These are phyloP conservation scores for Passalora sequoiae DNA, from an alignment of 2,329 filamentous ascomycete species.

Conservation along the genomic window DNA sequence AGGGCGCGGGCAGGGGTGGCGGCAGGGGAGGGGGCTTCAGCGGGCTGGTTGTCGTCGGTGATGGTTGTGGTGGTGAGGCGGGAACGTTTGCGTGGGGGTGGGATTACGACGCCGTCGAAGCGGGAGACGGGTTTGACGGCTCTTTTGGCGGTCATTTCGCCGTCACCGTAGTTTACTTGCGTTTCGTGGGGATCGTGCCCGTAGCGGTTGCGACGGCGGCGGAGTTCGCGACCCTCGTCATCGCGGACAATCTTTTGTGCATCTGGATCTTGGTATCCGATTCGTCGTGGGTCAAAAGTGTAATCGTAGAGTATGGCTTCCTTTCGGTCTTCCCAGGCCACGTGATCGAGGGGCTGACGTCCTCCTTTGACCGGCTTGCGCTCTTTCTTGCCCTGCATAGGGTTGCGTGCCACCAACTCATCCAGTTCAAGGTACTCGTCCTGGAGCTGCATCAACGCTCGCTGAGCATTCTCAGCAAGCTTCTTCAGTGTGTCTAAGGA, in stretches of 20 bases:
- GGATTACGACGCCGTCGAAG: constrained; percentile 27
- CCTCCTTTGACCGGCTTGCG: constrained; percentile 50
- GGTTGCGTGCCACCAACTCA: constrained; percentile 43
- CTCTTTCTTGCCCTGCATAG: constrained; percentile 44
- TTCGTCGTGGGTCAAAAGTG: constrained; percentile 50
- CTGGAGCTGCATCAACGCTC: constrained; percentile 52
- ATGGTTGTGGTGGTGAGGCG: constrained; percentile 14
- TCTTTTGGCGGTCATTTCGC: constrained; percentile 23
- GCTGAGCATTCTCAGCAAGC: constrained; percentile 51
- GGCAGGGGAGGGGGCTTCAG: constrained; percentile 13
- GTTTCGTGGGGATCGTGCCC: constrained; percentile 22
- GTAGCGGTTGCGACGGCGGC: constrained; percentile 39
- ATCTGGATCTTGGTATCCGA: constrained; percentile 54
- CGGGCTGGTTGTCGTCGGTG: constrained; percentile 8
- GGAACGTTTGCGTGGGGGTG: constrained; percentile 24
- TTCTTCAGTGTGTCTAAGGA: constrained; percentile 51
- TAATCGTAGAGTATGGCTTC: constrained; percentile 59
- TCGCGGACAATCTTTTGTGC: constrained; percentile 46
- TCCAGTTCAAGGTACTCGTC: constrained; percentile 56
- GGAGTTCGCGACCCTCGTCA: constrained; percentile 43
- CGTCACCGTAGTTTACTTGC: constrained; percentile 29
- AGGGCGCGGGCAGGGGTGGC: constrained; percentile 23
- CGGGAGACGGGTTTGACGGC: constrained; percentile 27
- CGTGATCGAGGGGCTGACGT: constrained; percentile 41
- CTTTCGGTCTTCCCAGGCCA: constrained; percentile 56